Evolutionary conservation across 257 asterid genomes (phyloP).

Genomic region (Scutellaria barbata): DNA sequence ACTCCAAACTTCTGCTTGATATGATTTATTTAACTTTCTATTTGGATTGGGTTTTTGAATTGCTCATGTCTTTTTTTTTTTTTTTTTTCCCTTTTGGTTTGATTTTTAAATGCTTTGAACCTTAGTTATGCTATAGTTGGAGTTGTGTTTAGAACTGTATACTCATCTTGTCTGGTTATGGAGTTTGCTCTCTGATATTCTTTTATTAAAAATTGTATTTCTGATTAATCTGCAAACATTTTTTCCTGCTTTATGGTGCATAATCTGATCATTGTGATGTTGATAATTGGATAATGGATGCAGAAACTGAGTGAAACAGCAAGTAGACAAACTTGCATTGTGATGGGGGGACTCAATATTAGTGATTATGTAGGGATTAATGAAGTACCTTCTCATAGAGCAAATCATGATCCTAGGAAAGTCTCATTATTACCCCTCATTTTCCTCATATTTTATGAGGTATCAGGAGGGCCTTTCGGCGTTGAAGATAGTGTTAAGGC

Average conservation of each 20-base stretch:
- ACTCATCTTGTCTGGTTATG: not conserved
- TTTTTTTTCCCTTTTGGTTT: not conserved
- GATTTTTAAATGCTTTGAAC: no score
- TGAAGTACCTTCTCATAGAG: constrained; percentile 39
- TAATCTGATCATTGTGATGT: not conserved
- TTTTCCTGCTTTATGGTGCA: not conserved
- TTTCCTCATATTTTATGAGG: constrained; percentile 71
- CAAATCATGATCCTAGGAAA: constrained; percentile 41
- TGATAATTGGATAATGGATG: constrained; percentile 33
- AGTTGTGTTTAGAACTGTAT: not conserved
- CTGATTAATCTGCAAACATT: not conserved
- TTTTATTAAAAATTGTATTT: not conserved
- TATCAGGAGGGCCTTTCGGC: constrained; percentile 78
- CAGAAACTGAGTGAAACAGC: constrained; percentile 50
- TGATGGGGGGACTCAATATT: constrained; percentile 42
- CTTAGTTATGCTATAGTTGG: not conserved
- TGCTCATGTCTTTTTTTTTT: not conserved
- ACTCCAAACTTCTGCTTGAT: not conserved
- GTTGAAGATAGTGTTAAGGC: constrained; percentile 68
- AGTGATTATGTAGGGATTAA: constrained; percentile 45
- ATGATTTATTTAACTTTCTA: not conserved
- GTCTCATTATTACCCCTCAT: constrained; percentile 57
- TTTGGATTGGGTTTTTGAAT: not conserved
- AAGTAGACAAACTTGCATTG: constrained; percentile 36
- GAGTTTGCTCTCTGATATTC: not conserved